Percentiles rank a stretch among this genome's conserved stretches.
These are phyloP conservation scores for Ceratobasidium sp. DNA, from an alignment of 1,284 basidiomycete genomes.

Conservation along the genomic window DNA sequence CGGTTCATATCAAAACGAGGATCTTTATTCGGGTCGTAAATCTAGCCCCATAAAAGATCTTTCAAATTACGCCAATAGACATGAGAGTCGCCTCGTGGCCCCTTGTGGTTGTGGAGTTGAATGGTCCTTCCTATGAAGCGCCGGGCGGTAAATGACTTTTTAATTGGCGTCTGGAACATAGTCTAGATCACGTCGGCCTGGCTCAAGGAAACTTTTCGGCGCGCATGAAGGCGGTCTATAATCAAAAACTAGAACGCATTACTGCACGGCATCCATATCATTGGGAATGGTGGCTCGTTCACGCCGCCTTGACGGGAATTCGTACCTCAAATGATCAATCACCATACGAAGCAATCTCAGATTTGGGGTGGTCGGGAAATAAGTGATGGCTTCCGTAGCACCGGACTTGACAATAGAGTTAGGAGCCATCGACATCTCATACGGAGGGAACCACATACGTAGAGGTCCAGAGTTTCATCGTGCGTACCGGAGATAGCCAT, in stretches of 20 bases:
- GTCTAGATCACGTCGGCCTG: no score
- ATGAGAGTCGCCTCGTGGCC: neutral
- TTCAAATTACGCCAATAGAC: neutral
- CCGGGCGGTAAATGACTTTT: no score
- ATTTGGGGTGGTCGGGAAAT: neutral
- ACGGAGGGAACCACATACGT: neutral
- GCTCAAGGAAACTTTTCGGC: no score
- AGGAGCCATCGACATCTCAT: neutral
- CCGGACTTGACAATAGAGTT: neutral
- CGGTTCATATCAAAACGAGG: neutral
- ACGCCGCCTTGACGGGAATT: neutral
- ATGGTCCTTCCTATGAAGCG: no score
- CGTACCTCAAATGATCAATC: slow-evolving; percentile 8
- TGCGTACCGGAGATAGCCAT: no score
- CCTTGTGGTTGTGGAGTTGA: neutral
- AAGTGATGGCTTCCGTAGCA: neutral
- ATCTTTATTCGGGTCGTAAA: neutral
- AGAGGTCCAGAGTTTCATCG: neutral
- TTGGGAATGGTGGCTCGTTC: no score
- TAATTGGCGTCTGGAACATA: no score
- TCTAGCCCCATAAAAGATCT: neutral
- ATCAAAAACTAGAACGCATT: no score
- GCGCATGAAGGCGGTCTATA: no score
- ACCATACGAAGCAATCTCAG: neutral
- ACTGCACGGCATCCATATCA: no score